Evolutionary conservation across 345 rosid genomes (phyloP).

Genomic region (Bruguiera sexangula): DNA sequence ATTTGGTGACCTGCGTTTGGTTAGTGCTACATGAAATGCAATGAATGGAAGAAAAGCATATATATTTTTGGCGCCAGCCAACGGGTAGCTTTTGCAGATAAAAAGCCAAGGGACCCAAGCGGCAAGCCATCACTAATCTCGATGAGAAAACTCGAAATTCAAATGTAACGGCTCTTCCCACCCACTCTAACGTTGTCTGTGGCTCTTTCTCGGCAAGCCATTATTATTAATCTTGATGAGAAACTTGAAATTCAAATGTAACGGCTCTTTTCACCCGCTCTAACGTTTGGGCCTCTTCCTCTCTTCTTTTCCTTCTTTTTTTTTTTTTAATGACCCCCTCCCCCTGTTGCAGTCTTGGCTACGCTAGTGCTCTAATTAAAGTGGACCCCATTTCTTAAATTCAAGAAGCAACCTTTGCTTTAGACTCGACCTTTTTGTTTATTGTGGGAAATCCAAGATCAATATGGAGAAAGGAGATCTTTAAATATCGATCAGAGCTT

Average conservation of each 20-base stretch:
- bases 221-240: not conserved
- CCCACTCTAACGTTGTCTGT: not conserved
- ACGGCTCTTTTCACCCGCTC: conserved; percentile 21
- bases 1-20: not conserved
- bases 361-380: too few species aligned
- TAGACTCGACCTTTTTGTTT: too few species aligned
- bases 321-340: not conserved
- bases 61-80: too few species aligned
- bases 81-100: not conserved
- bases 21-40: not conserved
- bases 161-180: conserved; percentile 38
- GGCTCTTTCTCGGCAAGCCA: not conserved
- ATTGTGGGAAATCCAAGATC: too few species aligned
- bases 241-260: conserved; percentile 45
- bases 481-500: too few species aligned
- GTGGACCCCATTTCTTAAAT: too few species aligned
- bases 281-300: not conserved
- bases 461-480: too few species aligned
- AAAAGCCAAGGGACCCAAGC: conserved; percentile 8
- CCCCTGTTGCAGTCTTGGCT: not conserved
- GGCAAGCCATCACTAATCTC: conserved; percentile 1
- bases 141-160: conserved; percentile 33
- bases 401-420: too few species aligned
- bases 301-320: too few species aligned
- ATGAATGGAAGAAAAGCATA: not conserved